phyloP scores from a whole-genome alignment of 257 asterid species.

The Petunia secreta region DNA sequence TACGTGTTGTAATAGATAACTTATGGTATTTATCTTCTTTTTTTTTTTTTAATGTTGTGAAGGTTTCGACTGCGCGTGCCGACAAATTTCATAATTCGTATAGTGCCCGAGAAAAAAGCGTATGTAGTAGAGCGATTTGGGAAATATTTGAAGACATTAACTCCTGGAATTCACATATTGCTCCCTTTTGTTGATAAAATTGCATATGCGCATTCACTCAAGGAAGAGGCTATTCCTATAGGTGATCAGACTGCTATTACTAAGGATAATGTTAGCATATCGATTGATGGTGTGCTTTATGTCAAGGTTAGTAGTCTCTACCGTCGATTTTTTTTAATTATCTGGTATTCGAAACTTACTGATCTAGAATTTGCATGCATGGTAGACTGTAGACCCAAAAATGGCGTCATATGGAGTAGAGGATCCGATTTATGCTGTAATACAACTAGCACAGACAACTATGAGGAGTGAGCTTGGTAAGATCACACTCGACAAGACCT shows the following conservation, averaged over 20 bases:
- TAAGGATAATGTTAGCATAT: constrained; percentile 84
- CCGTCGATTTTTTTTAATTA: no score
- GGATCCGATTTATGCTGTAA: constrained; percentile 78
- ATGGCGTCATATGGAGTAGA: constrained; percentile 96
- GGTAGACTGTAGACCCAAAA: constrained; percentile 84
- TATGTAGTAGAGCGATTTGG: constrained; percentile 79
- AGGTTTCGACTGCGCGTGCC: constrained; percentile 64
- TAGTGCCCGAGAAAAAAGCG: constrained; percentile 84
- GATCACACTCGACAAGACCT: constrained; percentile 94
- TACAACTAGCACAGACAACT: constrained; percentile 94
- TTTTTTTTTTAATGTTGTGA: no score
- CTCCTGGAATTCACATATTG: constrained; percentile 76
- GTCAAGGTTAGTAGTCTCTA: constrained; percentile 51
- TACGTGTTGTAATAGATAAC: no score
- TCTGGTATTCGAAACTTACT: no score
- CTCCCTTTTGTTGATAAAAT: constrained; percentile 76
- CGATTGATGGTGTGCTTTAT: constrained; percentile 78
- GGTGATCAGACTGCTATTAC: constrained; percentile 82
- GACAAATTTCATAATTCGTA: constrained; percentile 72
- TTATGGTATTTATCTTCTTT: constrained; percentile 8
- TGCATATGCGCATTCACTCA: constrained; percentile 80
- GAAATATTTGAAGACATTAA: constrained; percentile 66
- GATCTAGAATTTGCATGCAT: no score
- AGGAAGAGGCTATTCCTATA: constrained; percentile 79
- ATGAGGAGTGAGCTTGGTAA: constrained; percentile 98